Evolutionary conservation across 2,329 filamentous ascomycete species (phyloP), one percentile per base, ranked within the genome.

Genomic region (Talaromyces funiculosus): DNA sequence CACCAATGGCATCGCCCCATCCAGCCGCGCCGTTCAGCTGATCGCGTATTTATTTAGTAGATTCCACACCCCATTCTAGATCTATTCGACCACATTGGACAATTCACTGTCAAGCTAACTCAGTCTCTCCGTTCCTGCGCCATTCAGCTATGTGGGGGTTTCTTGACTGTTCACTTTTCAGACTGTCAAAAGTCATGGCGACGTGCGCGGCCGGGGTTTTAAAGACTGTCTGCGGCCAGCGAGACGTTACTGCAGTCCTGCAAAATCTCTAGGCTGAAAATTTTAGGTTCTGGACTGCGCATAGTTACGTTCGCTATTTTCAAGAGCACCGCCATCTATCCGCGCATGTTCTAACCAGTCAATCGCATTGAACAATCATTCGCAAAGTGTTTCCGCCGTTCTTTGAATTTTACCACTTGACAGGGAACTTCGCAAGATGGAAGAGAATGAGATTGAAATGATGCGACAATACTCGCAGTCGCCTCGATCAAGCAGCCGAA

Each of bases 401-500:
- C n/a, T n/a, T n/a, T n/a, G n/a, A n/a, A n/a, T n/a, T n/a, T n/a
- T n/a, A n/a, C n/a, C n/a, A n/a, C n/a, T n/a, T n/a, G n/a, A n/a
- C n/a, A n/a, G n/a, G n/a, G n/a, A n/a, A n/a, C n/a, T 45, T 4
- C 16, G 6, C 43, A 53, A 18, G 18, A 73, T 72, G 67, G 71
- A 73, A 20, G 67, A 71, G 59, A 71, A 73, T 22, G 71, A 72
- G 53, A 53, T 53, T 56, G 68, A 68, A 51, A 67, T 66, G 49
- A 61, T 60, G 14, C 67, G 63, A 26, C 65, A 63, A 24, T 42
- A 65, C 68, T 55, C 67, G 67, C 65, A 66, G 9, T 72, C 73
- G 4, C 70, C 71, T 4, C 71, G 68, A 42, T 74, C 73, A 1
- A 69, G 69, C 45, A 71, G 72, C 61, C 65, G 71, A 42, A 65